phyloP scores from a whole-genome alignment of 352 stramenopile genomes.

The Phytophthora hybrid region DNA sequence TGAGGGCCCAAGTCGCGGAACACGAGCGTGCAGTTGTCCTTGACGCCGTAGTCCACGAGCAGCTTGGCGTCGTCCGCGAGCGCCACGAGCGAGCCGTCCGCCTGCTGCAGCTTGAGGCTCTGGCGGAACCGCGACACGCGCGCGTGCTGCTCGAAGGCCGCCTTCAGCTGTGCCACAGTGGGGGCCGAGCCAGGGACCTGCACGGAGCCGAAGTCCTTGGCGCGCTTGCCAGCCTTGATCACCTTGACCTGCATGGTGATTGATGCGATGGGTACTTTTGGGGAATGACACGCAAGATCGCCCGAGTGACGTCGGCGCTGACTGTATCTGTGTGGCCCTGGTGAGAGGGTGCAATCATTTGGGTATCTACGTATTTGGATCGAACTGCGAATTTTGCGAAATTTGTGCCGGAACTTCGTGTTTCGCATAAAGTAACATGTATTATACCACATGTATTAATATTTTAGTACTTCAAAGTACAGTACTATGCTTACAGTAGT shows the following conservation, averaged over 20 bases:
- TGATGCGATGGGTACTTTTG: neutral
- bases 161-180: constrained; percentile 65
- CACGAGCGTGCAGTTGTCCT: constrained; percentile 56
- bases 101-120: constrained; percentile 62
- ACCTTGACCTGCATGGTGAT: constrained; percentile 81
- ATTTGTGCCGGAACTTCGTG: too few relatives aligned
- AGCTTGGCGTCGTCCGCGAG: constrained; percentile 70
- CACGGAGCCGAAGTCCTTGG: constrained; percentile 65
- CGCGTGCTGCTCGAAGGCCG: constrained; percentile 58
- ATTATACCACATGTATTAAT: too few relatives aligned
- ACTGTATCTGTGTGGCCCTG: neutral
- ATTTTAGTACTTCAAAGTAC: too few relatives aligned
- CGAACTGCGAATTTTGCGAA: too few relatives aligned
- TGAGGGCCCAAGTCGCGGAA: constrained; percentile 89
- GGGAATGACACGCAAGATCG: constrained; percentile 17
- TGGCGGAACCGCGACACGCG: constrained; percentile 68
- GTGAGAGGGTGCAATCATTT: neutral
- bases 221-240: constrained; percentile 55
- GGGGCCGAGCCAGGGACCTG: constrained; percentile 42
- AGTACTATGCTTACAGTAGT: too few relatives aligned
- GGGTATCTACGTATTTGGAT: too few relatives aligned
- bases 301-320: neutral
- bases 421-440: too few relatives aligned
- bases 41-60: constrained; percentile 66
- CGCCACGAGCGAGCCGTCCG: constrained; percentile 34